Conservation (phyloP, 352 stramenopile genomes). For the Pythium sukuiense region DNA sequence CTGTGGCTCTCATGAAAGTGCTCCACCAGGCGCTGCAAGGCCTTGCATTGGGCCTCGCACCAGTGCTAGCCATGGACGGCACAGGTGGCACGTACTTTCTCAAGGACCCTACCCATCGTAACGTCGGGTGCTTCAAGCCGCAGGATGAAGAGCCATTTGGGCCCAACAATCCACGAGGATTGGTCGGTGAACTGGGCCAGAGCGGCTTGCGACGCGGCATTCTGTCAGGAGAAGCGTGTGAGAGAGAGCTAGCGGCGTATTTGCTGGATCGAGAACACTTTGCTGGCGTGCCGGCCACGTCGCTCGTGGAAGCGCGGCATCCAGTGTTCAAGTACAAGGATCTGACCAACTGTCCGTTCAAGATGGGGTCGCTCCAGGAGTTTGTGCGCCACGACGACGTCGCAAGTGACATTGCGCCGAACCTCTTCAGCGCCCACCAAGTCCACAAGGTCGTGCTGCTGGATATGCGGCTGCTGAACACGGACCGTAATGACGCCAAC, state of each 20-base stretch:
- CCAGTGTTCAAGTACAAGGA: constrained; percentile 78
- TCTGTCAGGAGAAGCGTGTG: constrained; percentile 94
- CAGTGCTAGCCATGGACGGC: constrained; percentile 93
- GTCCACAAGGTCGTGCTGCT: constrained; percentile 99
- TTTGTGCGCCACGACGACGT: constrained; percentile 95
- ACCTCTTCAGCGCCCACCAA: constrained; percentile 87
- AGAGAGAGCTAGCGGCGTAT: constrained; percentile 97
- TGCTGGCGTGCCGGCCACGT: constrained; percentile 78
- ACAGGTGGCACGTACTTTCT: constrained; percentile 99
- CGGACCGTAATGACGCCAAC: constrained; percentile 97
- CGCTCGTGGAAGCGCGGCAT: constrained; percentile 70
- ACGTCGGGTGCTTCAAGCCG: constrained; percentile 97
- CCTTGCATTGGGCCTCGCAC: constrained; percentile 90
- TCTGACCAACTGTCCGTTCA: constrained; percentile 67
- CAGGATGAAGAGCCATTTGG: constrained; percentile 98
- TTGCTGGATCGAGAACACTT: constrained; percentile 92
- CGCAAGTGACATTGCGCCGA: constrained; percentile 92
- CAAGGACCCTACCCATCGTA: constrained; percentile 91
- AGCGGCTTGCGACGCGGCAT: constrained; percentile 91
- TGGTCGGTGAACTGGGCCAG: constrained; percentile 81
- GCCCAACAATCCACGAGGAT: constrained; percentile 96
- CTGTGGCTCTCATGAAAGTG: constrained; percentile 80
- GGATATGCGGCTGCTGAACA: constrained; percentile 98
- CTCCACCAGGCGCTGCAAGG: constrained; percentile 88
- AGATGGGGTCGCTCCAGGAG: constrained; percentile 97